A percentile compares a stretch with the other conserved stretches of the same genome.
Evolutionary conservation across 495 filamentous ascomycete genomes (phyloP).

Genomic region (Hyaloscypha finlandica): DNA sequence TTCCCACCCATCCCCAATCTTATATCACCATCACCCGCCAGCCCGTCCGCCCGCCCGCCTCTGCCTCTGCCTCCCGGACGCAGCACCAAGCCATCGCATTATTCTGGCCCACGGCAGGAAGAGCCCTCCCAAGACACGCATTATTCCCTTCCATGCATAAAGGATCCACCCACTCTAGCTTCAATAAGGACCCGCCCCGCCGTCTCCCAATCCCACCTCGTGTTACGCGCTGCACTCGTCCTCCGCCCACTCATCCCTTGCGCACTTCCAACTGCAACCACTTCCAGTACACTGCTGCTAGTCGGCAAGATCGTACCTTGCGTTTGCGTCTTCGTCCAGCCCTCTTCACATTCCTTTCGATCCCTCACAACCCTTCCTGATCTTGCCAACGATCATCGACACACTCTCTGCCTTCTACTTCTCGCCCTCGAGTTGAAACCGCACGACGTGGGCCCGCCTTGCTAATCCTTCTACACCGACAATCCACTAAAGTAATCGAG

Average conservation of each 20-base stretch:
- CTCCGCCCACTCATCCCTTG: conserved; percentile 24
- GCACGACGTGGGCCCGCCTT: neutral
- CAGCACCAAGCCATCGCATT: too few relatives aligned
- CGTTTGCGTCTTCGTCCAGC: conserved; percentile 20
- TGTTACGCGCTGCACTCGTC: conserved; percentile 33
- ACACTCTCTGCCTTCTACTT: conserved; percentile 2
- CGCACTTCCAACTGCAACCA: neutral
- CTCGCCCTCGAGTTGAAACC: neutral
- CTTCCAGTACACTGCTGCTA: conserved; percentile 18
- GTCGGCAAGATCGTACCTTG: conserved; percentile 29
- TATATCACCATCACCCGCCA: neutral
- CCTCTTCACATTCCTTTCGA: conserved; percentile 15
- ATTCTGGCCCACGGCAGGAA: neutral
- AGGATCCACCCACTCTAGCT: conserved; percentile 25
- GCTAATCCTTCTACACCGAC: conserved; percentile 5
- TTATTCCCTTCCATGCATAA: conserved; percentile 20
- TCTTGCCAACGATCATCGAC: conserved; percentile 24
- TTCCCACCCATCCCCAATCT: neutral
- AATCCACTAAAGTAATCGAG: conserved; percentile 19
- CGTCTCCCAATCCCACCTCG: conserved; percentile 24
- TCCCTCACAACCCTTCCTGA: conserved; percentile 15
- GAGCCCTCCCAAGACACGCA: conserved; percentile 10
- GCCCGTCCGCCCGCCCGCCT: too few relatives aligned
- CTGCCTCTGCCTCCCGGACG: too few relatives aligned
- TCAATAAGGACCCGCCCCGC: conserved; percentile 17